These are phyloP conservation scores for Trichoderma citrinoviride DNA, from an alignment of 2,329 filamentous ascomycete species.

Conservation along the genomic window DNA sequence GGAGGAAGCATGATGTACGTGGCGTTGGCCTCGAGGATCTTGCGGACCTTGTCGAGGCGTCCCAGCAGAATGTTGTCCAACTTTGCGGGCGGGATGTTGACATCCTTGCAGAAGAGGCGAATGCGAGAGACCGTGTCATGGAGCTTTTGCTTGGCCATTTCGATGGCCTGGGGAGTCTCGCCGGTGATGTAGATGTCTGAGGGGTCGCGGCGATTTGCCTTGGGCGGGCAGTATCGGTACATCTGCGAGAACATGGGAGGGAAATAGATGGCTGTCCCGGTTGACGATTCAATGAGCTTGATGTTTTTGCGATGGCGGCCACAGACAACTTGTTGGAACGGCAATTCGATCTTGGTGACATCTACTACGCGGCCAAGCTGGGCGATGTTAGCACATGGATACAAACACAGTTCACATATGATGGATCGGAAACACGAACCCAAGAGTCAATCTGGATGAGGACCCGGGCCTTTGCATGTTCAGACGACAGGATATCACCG, in stretches of 20 bases:
- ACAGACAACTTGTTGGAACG: conserved; percentile 87
- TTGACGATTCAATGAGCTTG: conserved; percentile 93
- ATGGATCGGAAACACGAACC: conserved; percentile 45
- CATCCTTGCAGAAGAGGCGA: conserved; percentile 87
- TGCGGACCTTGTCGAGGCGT: conserved; percentile 92
- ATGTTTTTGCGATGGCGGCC: conserved; percentile 95
- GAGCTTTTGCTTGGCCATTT: conserved; percentile 85
- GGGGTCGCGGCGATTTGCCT: conserved; percentile 76
- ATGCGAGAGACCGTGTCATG: conserved; percentile 79
- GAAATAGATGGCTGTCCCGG: conserved; percentile 97
- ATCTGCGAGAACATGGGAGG: conserved; percentile 89
- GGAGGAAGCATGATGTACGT: conserved; percentile 92
- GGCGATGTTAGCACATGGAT: conserved; percentile 23
- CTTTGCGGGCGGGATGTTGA: conserved; percentile 84
- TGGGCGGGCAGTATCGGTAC: conserved; percentile 83
- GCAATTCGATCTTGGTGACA: conserved; percentile 75
- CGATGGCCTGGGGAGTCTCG: conserved; percentile 78
- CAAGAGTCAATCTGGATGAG: conserved; percentile 97
- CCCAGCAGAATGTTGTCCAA: conserved; percentile 91
- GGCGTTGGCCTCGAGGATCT: conserved; percentile 95
- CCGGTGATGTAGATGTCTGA: conserved; percentile 95
- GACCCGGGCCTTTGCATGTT: conserved; percentile 94
- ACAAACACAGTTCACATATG: background rate
- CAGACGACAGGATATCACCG: conserved; percentile 89
- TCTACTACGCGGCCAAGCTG: conserved; percentile 74